phyloP scores from a whole-genome alignment of 345 rosid species.

The Carallia brachiata region DNA sequence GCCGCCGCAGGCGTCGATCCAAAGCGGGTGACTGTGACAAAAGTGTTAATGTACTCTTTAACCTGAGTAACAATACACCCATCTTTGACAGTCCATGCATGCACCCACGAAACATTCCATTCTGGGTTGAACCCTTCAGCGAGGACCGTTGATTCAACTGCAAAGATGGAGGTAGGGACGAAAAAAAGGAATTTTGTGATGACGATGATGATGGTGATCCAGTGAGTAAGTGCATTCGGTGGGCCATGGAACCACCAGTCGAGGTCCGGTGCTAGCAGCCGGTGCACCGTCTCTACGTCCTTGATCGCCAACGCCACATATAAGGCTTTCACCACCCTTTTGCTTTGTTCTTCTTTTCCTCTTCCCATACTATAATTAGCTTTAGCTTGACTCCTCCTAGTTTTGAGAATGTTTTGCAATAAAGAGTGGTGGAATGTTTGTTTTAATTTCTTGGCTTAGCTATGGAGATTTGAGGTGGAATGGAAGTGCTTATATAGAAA shows the following conservation, averaged over 20 bases:
- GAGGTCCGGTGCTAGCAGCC: conserved; percentile 25
- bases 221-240: conserved; percentile 28
- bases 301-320: conserved; percentile 24
- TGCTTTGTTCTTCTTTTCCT: conserved; percentile 4
- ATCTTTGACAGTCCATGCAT: conserved; percentile 30
- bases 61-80: conserved; percentile 30
- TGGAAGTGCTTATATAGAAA: background rate
- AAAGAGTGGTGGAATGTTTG: background rate
- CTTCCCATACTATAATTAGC: background rate
- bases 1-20: background rate
- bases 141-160: conserved; percentile 27
- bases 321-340: conserved; percentile 21
- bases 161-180: conserved; percentile 15
- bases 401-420: too few relatives aligned
- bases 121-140: conserved; percentile 25
- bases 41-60: conserved; percentile 26
- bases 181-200: conserved; percentile 12
- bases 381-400: background rate
- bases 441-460: too few relatives aligned
- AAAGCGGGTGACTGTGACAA: conserved; percentile 27
- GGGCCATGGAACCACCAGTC: conserved; percentile 48
- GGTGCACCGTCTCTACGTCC: conserved; percentile 26
- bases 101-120: conserved; percentile 29
- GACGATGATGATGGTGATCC: conserved; percentile 3
- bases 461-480: background rate